Conservation (phyloP, 2,329 filamentous ascomycete genomes). For the Colletotrichum gloeosporioides region DNA sequence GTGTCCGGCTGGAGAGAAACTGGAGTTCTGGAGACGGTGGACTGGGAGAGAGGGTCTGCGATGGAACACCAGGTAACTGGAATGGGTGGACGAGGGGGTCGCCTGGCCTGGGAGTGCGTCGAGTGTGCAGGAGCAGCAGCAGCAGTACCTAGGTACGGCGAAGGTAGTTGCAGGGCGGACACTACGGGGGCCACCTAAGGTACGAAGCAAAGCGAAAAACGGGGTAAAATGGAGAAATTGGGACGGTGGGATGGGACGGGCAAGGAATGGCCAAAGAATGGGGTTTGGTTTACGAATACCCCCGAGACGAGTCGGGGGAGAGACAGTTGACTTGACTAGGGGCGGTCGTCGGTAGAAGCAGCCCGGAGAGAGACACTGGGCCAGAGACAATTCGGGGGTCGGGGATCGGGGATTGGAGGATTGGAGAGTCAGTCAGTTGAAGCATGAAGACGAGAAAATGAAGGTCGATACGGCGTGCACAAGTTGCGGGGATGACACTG, state of each 20-base stretch:
- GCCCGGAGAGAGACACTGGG: neutral
- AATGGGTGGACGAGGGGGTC: neutral
- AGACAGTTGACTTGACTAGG: neutral
- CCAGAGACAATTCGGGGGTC: neutral
- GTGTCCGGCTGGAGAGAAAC: neutral
- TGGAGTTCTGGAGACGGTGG: slow-evolving; percentile 4
- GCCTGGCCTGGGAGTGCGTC: neutral
- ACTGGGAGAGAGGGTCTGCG: slow-evolving; percentile 12
- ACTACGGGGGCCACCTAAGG: neutral
- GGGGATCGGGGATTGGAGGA: neutral
- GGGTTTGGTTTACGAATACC: neutral
- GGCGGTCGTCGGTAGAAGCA: neutral
- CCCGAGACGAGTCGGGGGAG: neutral
- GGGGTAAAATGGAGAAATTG: slow-evolving; percentile 18
- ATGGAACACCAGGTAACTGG: slow-evolving; percentile 17
- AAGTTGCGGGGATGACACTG: neutral
- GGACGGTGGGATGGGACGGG: neutral
- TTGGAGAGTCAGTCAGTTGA: neutral
- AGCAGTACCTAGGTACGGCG: neutral
- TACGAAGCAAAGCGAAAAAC: neutral
- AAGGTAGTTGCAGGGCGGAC: neutral
- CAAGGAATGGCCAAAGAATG: neutral
- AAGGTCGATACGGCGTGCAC: neutral
- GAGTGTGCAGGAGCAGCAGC: neutral
- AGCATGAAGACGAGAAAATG: neutral